Base-by-base conservation (phyloP, 495 filamentous ascomycete genomes). In the Penicillium argentinense region DNA sequence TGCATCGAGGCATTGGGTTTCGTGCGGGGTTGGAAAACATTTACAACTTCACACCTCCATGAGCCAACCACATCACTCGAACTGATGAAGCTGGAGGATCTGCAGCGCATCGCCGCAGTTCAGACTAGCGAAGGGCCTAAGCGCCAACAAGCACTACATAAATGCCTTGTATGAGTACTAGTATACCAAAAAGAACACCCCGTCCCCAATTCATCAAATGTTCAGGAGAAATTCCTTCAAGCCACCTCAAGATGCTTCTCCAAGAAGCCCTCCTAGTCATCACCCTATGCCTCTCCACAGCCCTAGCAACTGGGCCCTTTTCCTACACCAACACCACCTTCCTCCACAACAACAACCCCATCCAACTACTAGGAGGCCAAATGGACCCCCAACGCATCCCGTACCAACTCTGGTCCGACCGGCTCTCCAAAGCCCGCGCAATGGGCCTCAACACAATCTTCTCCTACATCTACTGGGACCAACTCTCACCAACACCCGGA, bases 371-470 rank as follows among this genome's bases (percentile, higher is more conserved):
- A 30, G 73, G 73, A 3, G 74, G 74, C 2, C 74, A 77, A 50
- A 77, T 77, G 66, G 73, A 77, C 34, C 69, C 72, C 1, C 73
- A 77, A 45, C 61, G 70, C 3, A 67, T 77, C 25, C 73, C 72
- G 0, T 53, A 59, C 16, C 43, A 57, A 32, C 67, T 73, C 33
- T 76, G 73, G 73, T 47, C 49, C 9, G 64, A 71, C 41, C 60
- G 71, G 6, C 59, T 76, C 0, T 24, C 40, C 9, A 74, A 72
- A 21, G 73, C 68, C 2, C 48, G 65, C 1, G 62, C 69, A 3
- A 75, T 75, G 71, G 72, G 73, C 0, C 38, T 76, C 8, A 76
- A 76, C 45, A 75, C 73, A 0, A 66, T 76, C 27, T 74, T 75
- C 38, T 67, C 66, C 36, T 76, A 76, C 42, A 57, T 75, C 6